Conservation (phyloP, 805 yeast genomes). For the Candida manassasensis region DNA sequence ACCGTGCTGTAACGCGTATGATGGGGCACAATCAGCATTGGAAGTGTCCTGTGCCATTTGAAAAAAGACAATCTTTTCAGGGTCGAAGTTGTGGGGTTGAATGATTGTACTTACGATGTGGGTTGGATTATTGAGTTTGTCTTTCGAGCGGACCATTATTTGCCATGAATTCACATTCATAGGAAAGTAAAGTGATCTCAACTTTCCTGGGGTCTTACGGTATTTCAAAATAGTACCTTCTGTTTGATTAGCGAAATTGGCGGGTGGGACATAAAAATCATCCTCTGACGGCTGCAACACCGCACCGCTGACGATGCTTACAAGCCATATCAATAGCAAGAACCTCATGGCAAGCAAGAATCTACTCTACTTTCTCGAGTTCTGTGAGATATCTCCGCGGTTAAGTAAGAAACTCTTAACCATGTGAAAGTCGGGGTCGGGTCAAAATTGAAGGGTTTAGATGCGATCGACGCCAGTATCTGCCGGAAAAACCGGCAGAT, state of each 20-base stretch:
- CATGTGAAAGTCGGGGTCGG: no score
- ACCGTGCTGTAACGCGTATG: constrained; percentile 15
- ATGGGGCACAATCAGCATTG: constrained; percentile 17
- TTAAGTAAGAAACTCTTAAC: no score
- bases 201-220: constrained; percentile 17
- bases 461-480: no score
- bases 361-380: no score
- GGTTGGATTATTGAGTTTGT: constrained; percentile 13
- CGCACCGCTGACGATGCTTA: neutral
- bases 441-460: no score
- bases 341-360: no score
- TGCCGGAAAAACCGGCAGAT: no score
- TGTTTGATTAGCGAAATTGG: constrained; percentile 14
- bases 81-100: constrained; percentile 19
- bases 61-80: constrained; percentile 16
- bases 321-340: no score
- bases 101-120: constrained; percentile 16
- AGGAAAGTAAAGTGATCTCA: constrained; percentile 15
- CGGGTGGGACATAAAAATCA: constrained; percentile 21
- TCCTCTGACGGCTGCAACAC: constrained; percentile 15
- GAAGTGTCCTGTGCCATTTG: constrained; percentile 19
- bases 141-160: constrained; percentile 9
- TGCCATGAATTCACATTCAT: constrained; percentile 15
- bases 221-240: constrained; percentile 22
- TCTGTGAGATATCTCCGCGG: no score